Evolutionary conservation across 106 monocot species (phyloP).

Genomic region (Agapanthus africanus): DNA sequence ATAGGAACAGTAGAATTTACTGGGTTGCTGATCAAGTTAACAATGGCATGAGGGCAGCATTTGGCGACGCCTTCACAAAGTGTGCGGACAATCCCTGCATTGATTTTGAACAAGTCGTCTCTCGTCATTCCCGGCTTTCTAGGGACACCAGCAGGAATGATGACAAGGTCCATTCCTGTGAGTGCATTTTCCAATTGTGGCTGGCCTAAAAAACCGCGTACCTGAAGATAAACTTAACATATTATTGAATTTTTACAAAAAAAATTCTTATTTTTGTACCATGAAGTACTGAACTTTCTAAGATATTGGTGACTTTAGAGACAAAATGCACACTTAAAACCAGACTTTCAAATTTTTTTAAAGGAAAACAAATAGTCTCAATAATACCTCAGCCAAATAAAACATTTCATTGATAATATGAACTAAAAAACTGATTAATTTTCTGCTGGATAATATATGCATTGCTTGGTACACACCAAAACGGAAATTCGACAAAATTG

Average conservation of each 20-base stretch:
- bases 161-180: slow-evolving; percentile 91
- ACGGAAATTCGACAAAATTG: not conserved
- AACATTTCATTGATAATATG: too few species aligned
- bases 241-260: not conserved
- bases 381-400: too few species aligned
- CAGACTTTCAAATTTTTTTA: too few species aligned
- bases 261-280: not conserved
- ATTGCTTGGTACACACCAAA: not conserved
- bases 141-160: slow-evolving; percentile 94
- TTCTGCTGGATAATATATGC: not conserved
- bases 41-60: slow-evolving; percentile 74
- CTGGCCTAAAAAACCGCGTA: slow-evolving; percentile 83
- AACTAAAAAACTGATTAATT: not conserved
- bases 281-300: not conserved
- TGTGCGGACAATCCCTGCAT: slow-evolving; percentile 80
- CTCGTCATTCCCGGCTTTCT: slow-evolving; percentile 99
- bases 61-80: slow-evolving; percentile 83
- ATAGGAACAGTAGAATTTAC: slow-evolving; percentile 96
- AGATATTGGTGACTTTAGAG: not conserved
- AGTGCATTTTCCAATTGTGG: slow-evolving; percentile 77
- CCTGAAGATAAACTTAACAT: slow-evolving; percentile 20
- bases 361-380: too few species aligned
- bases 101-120: slow-evolving; percentile 96
- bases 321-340: not conserved
- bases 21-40: slow-evolving; percentile 96